Percentiles rank a stretch among this genome's conserved stretches.
These are phyloP conservation scores for Colletotrichum phormii DNA, from an alignment of 2,329 filamentous ascomycete genomes.

Conservation along the genomic window DNA sequence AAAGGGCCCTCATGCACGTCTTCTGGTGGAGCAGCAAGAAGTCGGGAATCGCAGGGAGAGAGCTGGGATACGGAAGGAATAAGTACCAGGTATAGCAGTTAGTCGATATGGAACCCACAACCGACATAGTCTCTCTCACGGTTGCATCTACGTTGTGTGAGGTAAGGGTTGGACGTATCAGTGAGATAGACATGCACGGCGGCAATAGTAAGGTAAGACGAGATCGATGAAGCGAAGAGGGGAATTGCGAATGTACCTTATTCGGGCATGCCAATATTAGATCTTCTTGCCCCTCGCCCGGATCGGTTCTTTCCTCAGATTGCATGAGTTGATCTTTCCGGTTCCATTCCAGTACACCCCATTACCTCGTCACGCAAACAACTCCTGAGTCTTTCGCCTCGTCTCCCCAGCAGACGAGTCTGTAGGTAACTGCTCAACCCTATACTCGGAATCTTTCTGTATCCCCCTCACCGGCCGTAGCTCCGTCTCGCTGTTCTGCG, in stretches of 20 bases:
- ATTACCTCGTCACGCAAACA: background rate
- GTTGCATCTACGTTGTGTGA: no score
- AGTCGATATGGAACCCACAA: no score
- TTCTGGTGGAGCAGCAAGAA: no score
- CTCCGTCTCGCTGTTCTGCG: conserved; percentile 25
- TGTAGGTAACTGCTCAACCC: background rate
- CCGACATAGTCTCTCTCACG: no score
- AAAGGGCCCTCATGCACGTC: no score
- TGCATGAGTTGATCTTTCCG: background rate
- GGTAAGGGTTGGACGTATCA: no score
- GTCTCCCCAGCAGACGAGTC: background rate
- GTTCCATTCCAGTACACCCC: background rate
- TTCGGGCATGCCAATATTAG: background rate
- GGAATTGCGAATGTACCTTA: background rate
- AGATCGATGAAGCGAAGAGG: background rate
- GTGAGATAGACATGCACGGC: no score
- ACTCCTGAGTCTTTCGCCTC: background rate
- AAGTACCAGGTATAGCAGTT: no score
- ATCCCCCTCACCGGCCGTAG: conserved; percentile 14
- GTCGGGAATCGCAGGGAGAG: no score
- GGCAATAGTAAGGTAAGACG: background rate
- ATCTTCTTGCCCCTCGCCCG: background rate
- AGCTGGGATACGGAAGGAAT: no score
- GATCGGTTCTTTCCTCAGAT: background rate
- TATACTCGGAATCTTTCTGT: conserved; percentile 15